Evolutionary conservation across 2,329 filamentous ascomycete species (phyloP), one percentile per base, ranked within the genome.

Genomic region (Cytospora paraplurivora): DNA sequence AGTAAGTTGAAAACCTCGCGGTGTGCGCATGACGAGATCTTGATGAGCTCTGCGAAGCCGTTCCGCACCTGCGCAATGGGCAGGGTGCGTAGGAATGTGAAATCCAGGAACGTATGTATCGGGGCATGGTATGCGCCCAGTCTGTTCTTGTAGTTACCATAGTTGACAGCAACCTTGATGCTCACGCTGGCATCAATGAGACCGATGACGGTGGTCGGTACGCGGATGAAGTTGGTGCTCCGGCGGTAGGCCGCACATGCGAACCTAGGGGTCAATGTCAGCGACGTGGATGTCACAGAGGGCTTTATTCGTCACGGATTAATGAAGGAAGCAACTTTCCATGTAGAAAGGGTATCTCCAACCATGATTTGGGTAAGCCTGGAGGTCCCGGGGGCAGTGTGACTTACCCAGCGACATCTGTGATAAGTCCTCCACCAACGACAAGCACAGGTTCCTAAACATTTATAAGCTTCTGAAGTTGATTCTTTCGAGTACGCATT

Each of bases 131-230:
- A 91, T 4, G 88, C 88, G 34, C 88, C 88, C 0, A 91, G 82
- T 13, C 88, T 81, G 76, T 91, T 91, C 81, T 91, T 91, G 79
- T 90, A 89, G 73, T 87, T 85, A 72, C 87, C 88, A 70, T 91
- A 90, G 78, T 91, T 91, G 70, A 91, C 88, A 13, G 87, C 89
- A n/a, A 91, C 88, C 72, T 91, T 91, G 79, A 91, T 91, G 41
- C 85, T 89, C 57, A 91, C 89, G 19, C 87, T 89, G 3, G 89
- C 89, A 71, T 92, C 89, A 65, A 91, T 91, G 55, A 92, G 79
- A 11, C 89, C 88, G 71, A 92, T 91, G 67, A 91, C 86, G 0
- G 89, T 91, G 0, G 89, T 91, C 1, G 89, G 89, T 10, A 91
- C 83, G 55, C 88, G 86, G 71, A 91, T 90, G 77, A 83, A 91